A percentile compares a stretch with the other conserved stretches of the same genome.
These are phyloP conservation scores for Paraphoma chrysanthemicola DNA, from an alignment of 2,329 filamentous ascomycete genomes.

Conservation along the genomic window DNA sequence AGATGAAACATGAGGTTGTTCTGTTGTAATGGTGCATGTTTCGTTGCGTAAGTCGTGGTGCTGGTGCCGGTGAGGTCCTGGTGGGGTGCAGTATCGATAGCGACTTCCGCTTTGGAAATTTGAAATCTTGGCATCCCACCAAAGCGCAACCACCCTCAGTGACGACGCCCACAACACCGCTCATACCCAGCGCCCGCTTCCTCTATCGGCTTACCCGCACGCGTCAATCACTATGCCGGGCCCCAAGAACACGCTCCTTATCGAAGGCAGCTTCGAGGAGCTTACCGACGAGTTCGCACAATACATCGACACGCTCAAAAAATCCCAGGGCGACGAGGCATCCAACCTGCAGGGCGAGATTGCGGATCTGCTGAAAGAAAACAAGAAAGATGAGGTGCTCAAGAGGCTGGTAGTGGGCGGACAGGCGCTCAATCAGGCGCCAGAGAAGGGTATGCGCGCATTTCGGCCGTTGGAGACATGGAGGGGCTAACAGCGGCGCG, in stretches of 20 bases:
- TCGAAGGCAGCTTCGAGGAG: conserved; percentile 94
- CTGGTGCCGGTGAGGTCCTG: not conserved
- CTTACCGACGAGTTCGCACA: conserved; percentile 93
- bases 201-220: conserved; percentile 28
- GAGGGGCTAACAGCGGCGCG: conserved; percentile 33
- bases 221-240: conserved; percentile 60
- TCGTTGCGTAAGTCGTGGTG: no score
- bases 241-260: conserved; percentile 68
- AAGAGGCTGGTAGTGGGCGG: conserved; percentile 88
- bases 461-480: conserved; percentile 8
- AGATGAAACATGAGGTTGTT: no score
- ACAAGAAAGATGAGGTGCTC: conserved; percentile 82
- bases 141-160: conserved; percentile 21
- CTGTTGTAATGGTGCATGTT: no score
- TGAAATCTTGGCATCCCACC: conserved; percentile 42
- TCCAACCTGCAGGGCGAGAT: conserved; percentile 66
- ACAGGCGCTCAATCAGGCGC: conserved; percentile 77
- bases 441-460: conserved; percentile 74
- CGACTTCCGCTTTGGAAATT: conserved; percentile 22
- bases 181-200: conserved; percentile 19
- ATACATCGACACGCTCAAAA: conserved; percentile 85
- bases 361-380: conserved; percentile 70
- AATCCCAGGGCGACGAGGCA: conserved; percentile 62
- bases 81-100: conserved; percentile 8
- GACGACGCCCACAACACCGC: conserved; percentile 32